Conservation (phyloP, 345 rosid genomes). For the Bruguiera gymnorhiza region DNA sequence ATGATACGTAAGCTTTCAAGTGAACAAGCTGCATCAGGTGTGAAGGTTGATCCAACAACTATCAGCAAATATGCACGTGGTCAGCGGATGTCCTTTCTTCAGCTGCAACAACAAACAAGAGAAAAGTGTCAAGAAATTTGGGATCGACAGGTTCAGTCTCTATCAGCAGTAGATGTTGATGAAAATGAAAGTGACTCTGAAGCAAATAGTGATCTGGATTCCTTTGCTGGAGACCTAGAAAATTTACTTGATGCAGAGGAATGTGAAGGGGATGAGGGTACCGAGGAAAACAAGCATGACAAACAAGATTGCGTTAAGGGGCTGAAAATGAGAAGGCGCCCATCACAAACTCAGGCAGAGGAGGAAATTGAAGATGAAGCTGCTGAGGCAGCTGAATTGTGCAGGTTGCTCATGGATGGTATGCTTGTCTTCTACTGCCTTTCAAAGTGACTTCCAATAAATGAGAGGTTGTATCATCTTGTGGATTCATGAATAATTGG, state of each 20-base stretch:
- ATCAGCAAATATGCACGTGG: slow-evolving; percentile 97
- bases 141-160: slow-evolving; percentile 91
- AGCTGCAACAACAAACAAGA: slow-evolving; percentile 97
- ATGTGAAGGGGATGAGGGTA: slow-evolving; percentile 72
- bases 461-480: background rate
- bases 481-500: too few relatives aligned
- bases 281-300: slow-evolving; percentile 54
- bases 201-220: slow-evolving; percentile 95
- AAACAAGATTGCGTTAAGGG: slow-evolving; percentile 83
- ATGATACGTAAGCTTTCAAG: slow-evolving; percentile 98
- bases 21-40: slow-evolving; percentile 96
- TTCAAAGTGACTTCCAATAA: background rate
- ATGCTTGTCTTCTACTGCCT: slow-evolving; percentile 22
- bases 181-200: slow-evolving; percentile 89
- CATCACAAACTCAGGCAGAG: slow-evolving; percentile 71
- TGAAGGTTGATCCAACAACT: slow-evolving; percentile 92
- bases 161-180: slow-evolving; percentile 75
- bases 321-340: slow-evolving; percentile 83
- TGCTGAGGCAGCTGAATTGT: slow-evolving; percentile 85
- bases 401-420: slow-evolving; percentile 97
- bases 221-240: slow-evolving; percentile 97
- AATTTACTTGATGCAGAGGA: slow-evolving; percentile 98
- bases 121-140: slow-evolving; percentile 99
- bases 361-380: slow-evolving; percentile 97
- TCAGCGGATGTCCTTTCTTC: slow-evolving; percentile 96